Evolutionary conservation across 176 grass and related monocot species (phyloP).

Genomic region (Juncus inflexus): DNA sequence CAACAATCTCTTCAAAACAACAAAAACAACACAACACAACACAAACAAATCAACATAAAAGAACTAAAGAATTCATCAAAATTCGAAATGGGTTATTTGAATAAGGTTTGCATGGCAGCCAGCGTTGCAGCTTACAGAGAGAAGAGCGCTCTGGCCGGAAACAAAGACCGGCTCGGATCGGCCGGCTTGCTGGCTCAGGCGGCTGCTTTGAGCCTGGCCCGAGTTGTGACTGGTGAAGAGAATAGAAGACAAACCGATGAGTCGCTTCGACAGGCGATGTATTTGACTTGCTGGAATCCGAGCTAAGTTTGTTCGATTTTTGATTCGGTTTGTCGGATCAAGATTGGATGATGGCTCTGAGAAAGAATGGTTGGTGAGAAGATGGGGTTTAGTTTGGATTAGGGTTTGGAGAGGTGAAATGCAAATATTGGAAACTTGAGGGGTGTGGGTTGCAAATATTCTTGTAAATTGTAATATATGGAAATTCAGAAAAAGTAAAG

Average conservation of each 20-base stretch:
- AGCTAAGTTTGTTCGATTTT: conserved; percentile 9
- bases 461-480: conserved; percentile 2
- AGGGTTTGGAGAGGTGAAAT: too few relatives aligned
- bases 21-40: not conserved
- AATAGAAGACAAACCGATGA: conserved; percentile 21
- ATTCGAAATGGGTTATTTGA: conserved; percentile 32
- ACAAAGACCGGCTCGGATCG: conserved; percentile 17
- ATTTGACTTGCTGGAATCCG: conserved; percentile 41
- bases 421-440: not conserved
- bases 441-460: conserved; percentile 12
- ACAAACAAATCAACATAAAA: not conserved
- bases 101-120: conserved; percentile 38
- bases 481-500: not conserved
- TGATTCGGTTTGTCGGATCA: not conserved
- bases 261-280: conserved; percentile 40
- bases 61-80: not conserved
- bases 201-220: not conserved
- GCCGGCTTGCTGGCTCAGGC: conserved; percentile 13
- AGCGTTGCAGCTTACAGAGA: conserved; percentile 37
- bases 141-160: not conserved
- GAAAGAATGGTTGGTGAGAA: not conserved
- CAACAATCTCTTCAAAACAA: not conserved
- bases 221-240: conserved; percentile 12
- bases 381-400: not conserved
- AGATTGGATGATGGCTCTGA: not conserved